Evolutionary conservation across 1,139 yeast genomes (phyloP).

Genomic region (Geotrichum siamense): DNA sequence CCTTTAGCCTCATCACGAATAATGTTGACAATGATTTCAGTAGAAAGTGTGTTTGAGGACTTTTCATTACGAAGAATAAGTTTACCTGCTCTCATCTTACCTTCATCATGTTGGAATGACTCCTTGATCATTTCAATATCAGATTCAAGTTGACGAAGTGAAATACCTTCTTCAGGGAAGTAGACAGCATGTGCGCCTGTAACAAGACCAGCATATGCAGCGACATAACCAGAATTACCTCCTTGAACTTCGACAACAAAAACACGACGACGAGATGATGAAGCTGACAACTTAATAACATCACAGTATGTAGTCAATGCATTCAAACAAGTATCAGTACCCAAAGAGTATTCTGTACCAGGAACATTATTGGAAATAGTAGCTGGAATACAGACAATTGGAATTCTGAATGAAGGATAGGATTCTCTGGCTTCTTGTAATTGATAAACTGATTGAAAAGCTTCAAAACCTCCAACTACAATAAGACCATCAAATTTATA

Average conservation of each 20-base stretch:
- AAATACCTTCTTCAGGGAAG: constrained; percentile 86
- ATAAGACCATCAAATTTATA: constrained; percentile 77
- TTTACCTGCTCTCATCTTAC: constrained; percentile 81
- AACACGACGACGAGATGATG: constrained; percentile 89
- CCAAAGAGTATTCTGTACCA: constrained; percentile 93
- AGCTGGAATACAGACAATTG: constrained; percentile 89
- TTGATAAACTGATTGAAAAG: constrained; percentile 74
- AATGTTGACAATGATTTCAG: constrained; percentile 75
- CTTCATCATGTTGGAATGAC: constrained; percentile 66
- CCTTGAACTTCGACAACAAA: constrained; percentile 98
- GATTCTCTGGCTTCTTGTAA: constrained; percentile 61
- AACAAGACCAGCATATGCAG: constrained; percentile 79
- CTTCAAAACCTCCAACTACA: constrained; percentile 94
- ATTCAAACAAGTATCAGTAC: constrained; percentile 90
- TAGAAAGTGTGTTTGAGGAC: constrained; percentile 75
- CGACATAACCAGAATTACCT: constrained; percentile 90
- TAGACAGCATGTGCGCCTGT: constrained; percentile 92
- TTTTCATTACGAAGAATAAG: constrained; percentile 76
- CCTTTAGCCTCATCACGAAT: constrained; percentile 70
- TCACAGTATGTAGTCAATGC: constrained; percentile 88
- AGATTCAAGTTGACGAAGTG: constrained; percentile 61
- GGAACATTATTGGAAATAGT: constrained; percentile 98
- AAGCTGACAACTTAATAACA: constrained; percentile 88
- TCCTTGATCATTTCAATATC: constrained; percentile 67
- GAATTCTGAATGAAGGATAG: constrained; percentile 88